phyloP scores from a whole-genome alignment of 768 basidiomycete species.

The Cantharellus cinnabarinus region DNA sequence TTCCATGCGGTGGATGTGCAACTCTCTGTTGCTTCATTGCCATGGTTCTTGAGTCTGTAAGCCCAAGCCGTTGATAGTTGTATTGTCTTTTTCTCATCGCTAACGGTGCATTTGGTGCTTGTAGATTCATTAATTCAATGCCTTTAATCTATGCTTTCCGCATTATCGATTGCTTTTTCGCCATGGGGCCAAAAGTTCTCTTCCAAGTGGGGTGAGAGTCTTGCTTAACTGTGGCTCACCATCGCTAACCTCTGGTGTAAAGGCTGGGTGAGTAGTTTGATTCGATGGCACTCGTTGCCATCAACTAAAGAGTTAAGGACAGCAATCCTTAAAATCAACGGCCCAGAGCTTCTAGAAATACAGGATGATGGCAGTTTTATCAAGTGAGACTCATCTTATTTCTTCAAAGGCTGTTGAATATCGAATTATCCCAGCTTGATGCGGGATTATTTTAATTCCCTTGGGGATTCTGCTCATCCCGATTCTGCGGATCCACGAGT shows the following conservation, averaged over 20 bases:
- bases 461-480: constrained; percentile 89
- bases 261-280: constrained; percentile 6
- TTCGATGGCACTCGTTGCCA: constrained; percentile 29
- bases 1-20: constrained; percentile 85
- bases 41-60: constrained; percentile 94
- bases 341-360: constrained; percentile 72
- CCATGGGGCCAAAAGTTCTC: constrained; percentile 95
- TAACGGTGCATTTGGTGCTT: neutral
- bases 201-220: constrained; percentile 86
- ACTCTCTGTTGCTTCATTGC: constrained; percentile 85
- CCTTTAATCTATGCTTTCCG: constrained; percentile 96
- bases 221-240: neutral
- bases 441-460: constrained; percentile 83
- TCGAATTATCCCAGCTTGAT: constrained; percentile 39
- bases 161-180: constrained; percentile 93
- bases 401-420: neutral
- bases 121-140: constrained; percentile 79
- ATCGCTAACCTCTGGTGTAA: neutral
- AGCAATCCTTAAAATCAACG: constrained; percentile 97
- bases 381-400: constrained; percentile 33
- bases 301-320: neutral
- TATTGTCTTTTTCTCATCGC: constrained; percentile 7
- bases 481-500: constrained; percentile 69
- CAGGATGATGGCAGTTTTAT: constrained; percentile 96
- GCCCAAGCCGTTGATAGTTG: constrained; percentile 19